Evolutionary conservation across 805 yeast genomes (phyloP), one percentile per base, ranked within the genome.

Genomic region (Yamadazyma akitaensis): DNA sequence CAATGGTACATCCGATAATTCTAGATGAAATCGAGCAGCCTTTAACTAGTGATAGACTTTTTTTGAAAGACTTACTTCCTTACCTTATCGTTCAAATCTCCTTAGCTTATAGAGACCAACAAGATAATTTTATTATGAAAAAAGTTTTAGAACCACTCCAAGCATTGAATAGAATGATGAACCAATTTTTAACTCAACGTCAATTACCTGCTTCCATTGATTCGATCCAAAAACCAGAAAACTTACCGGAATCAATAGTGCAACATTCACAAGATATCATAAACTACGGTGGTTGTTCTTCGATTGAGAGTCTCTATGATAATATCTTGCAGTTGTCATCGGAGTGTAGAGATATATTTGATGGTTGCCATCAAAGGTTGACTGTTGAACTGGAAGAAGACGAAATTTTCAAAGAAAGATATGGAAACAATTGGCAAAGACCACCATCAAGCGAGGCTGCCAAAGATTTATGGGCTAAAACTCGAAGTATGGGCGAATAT

Each of bases 51-150:
- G 48, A 51, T 19, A 39, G 50, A 16, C 24, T 49, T 11, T 48
- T 83, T n/a, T 84, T 90, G 54, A 64, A 66, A n/a, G 77, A 77
- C 17, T 63, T 90, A 2, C 58, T 89, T 2, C 96, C 97, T 0
- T 78, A 77, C 52, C 63, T 74, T 2, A 77, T 88, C 1, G 75
- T 86, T 36, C 86, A 84, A 54, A 74, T 80, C 2, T 81, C 88
- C 0, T 79, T 77, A 35, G 84, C 90, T 0, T 87, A 80, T 57
- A 74, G 77, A 43, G 92, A 85, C 50, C 71, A 91, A 50, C 82
- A 81, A 48, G 79, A 77, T 12, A 65, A 64, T 3, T 85, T 75
- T 55, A 70, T 85, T 9, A 65, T 65, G 25, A 75, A 77, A 40
- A 70, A 52, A 46, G 67, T 61, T 45, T 58, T 51, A 52, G 66